Percentiles rank a stretch among this genome's conserved stretches.
These are phyloP conservation scores for Termitomyces sp. DNA, from an alignment of 768 basidiomycete species.

Conservation along the genomic window DNA sequence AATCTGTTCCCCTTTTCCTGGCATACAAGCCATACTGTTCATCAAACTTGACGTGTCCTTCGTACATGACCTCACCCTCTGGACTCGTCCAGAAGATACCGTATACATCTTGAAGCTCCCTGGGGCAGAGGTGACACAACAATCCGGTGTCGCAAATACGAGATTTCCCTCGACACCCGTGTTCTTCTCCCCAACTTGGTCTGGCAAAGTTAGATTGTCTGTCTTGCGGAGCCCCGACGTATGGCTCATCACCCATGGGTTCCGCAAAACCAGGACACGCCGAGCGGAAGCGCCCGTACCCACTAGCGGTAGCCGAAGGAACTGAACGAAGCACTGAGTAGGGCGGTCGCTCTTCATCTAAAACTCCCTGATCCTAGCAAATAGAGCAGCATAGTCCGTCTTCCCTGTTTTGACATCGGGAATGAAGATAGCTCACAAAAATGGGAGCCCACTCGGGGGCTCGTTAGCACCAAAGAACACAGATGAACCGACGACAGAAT, in stretches of 20 bases:
- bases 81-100: neutral
- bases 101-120: neutral
- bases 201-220: too few species aligned
- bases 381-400: conserved; percentile 4
- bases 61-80: neutral
- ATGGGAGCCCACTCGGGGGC: neutral
- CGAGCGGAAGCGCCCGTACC: too few species aligned
- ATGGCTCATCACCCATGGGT: too few species aligned
- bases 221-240: too few species aligned
- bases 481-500: neutral
- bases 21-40: conserved; percentile 4
- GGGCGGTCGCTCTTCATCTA: too few species aligned
- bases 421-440: neutral
- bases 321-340: too few species aligned
- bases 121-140: too few species aligned
- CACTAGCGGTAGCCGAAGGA: too few species aligned
- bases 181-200: too few species aligned
- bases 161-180: neutral
- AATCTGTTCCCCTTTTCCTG: neutral
- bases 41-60: conserved; percentile 1
- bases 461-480: neutral
- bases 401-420: conserved; percentile 1
- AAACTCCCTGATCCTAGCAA: conserved; percentile 1
- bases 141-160: neutral
- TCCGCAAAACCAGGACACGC: too few species aligned